Conservation (phyloP, 2,329 filamentous ascomycete genomes). For the Paracorniculantispora psalliotae region DNA sequence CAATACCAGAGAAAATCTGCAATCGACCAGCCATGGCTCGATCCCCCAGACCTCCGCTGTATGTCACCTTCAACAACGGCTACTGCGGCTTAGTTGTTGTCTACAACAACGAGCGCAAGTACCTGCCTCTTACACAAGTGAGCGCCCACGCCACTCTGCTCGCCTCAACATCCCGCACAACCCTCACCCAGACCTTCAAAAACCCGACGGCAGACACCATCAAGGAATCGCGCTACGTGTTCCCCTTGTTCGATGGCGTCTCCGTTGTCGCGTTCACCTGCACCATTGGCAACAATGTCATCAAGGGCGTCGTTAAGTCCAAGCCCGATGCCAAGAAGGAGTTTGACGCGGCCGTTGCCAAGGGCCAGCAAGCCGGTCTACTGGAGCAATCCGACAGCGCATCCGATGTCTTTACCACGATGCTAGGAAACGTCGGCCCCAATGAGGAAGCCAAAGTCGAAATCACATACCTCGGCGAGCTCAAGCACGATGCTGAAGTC, state of each 20-base stretch:
- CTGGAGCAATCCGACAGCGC: constrained; percentile 57
- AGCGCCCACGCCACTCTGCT: constrained; percentile 57
- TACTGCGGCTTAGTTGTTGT: constrained; percentile 34
- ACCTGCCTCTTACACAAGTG: constrained; percentile 55
- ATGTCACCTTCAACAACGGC: background rate
- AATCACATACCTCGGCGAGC: constrained; percentile 62
- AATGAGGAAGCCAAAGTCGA: constrained; percentile 53
- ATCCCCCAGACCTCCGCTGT: background rate
- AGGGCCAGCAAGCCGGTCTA: constrained; percentile 59
- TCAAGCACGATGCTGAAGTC: constrained; percentile 65
- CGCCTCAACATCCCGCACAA: constrained; percentile 45
- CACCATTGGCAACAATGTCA: constrained; percentile 53
- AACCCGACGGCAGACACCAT: constrained; percentile 40
- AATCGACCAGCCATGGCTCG: background rate
- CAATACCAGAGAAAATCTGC: background rate
- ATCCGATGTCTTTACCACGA: constrained; percentile 63
- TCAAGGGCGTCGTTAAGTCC: constrained; percentile 63
- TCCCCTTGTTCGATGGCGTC: constrained; percentile 69
- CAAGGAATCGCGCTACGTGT: constrained; percentile 56
- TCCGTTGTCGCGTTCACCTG: constrained; percentile 65
- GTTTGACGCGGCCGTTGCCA: constrained; percentile 53
- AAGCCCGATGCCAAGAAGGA: constrained; percentile 54
- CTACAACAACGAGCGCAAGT: constrained; percentile 24
- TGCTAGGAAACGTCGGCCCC: constrained; percentile 62
- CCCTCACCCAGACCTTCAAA: constrained; percentile 53